Conservation (phyloP, 768 basidiomycete species). For the Mrakia blollopis region DNA sequence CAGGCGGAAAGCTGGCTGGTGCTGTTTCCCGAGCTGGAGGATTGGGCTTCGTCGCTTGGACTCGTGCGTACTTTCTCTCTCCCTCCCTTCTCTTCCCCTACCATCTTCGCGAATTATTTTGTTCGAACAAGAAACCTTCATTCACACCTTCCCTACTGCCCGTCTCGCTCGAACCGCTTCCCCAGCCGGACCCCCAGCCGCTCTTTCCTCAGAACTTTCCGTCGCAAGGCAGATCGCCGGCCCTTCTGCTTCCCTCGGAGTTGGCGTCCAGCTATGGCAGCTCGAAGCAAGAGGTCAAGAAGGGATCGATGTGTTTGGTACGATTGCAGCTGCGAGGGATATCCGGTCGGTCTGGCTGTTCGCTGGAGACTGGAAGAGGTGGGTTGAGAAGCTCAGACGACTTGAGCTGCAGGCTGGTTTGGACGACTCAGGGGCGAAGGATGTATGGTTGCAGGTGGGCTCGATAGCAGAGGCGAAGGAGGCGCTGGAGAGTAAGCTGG, state of each 20-base stretch:
- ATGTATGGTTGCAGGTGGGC: slow-evolving; percentile 61
- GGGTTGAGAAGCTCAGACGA: slow-evolving; percentile 54
- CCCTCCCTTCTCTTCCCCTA: not conserved
- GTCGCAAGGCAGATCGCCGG: slow-evolving; percentile 5
- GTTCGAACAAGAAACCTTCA: not conserved
- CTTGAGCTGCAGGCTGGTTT: slow-evolving; percentile 46
- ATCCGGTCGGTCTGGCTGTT: slow-evolving; percentile 73
- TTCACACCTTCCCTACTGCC: not conserved
- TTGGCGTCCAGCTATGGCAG: slow-evolving; percentile 45
- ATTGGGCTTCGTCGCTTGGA: slow-evolving; percentile 63
- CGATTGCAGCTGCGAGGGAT: not conserved
- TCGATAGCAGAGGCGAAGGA: slow-evolving; percentile 57
- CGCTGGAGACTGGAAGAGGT: slow-evolving; percentile 55
- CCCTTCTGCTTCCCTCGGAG: slow-evolving; percentile 8
- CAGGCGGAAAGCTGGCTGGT: slow-evolving; percentile 60
- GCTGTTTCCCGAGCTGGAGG: slow-evolving; percentile 64
- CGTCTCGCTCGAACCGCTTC: not conserved
- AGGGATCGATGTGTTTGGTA: slow-evolving; percentile 16
- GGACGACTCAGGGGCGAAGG: slow-evolving; percentile 12
- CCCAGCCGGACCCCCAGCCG: slow-evolving; percentile 4
- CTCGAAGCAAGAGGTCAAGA: slow-evolving; percentile 47
- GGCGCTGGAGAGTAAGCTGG: slow-evolving; percentile 63
- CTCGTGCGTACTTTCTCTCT: slow-evolving; percentile 48
- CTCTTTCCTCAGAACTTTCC: not conserved
- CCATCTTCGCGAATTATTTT: not conserved